A percentile compares a stretch with the other conserved stretches of the same genome.
phyloP scores from a whole-genome alignment of 1,284 basidiomycete species.

The Pseudozyma sp. region DNA sequence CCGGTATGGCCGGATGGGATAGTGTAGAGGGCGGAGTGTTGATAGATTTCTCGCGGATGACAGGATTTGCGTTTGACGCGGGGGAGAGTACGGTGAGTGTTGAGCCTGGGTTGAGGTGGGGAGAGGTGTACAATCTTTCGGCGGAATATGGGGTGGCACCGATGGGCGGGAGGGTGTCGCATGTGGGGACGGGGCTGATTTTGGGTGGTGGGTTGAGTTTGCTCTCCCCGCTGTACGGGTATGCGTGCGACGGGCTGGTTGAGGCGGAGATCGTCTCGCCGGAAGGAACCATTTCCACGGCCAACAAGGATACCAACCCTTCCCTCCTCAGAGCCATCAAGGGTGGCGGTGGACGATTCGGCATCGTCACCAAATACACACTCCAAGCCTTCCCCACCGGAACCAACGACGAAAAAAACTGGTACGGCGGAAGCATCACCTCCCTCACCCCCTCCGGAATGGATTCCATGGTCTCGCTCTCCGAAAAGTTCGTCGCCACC shows the following conservation, averaged over 20 bases:
- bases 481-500: conserved; percentile 24
- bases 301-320: conserved; percentile 12
- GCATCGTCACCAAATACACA: conserved; percentile 50
- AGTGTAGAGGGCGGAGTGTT: conserved; percentile 31
- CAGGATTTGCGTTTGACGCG: conserved; percentile 20
- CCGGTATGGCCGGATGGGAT: conserved; percentile 49
- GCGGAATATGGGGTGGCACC: conserved; percentile 22
- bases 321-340: conserved; percentile 44
- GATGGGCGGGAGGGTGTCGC: conserved; percentile 42
- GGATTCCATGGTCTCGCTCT: conserved; percentile 13
- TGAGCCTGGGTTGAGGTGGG: conserved; percentile 41
- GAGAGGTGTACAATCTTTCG: conserved; percentile 31
- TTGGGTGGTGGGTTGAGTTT: conserved; percentile 49
- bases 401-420: conserved; percentile 15
- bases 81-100: conserved; percentile 8
- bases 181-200: conserved; percentile 48
- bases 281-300: conserved; percentile 15
- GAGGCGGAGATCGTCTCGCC: conserved; percentile 28
- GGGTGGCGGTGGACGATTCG: conserved; percentile 49
- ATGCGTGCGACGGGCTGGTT: conserved; percentile 42
- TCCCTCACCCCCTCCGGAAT: conserved; percentile 6
- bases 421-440: conserved; percentile 36
- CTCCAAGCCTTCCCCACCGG: conserved; percentile 26
- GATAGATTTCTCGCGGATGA: conserved; percentile 40
- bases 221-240: conserved; percentile 38